Base-by-base conservation (phyloP, 2,329 filamentous ascomycete genomes). In the Aspergillus niger region DNA sequence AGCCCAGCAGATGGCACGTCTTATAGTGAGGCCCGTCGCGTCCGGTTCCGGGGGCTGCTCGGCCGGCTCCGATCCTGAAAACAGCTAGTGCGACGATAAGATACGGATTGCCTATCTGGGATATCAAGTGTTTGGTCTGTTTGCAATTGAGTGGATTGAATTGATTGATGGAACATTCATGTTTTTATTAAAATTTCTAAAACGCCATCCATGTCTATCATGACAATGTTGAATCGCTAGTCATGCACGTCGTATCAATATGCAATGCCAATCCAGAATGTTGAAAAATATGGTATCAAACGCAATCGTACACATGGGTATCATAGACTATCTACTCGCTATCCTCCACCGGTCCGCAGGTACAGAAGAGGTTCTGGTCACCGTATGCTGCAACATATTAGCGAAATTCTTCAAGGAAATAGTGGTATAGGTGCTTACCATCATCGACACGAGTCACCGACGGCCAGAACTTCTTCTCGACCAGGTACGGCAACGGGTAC, bases 401-500 rank as follows among this genome's bases (percentile, higher is more conserved):
- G 73, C 59, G 60, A 41, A 55, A 49, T 43, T 13, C 1, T 10
- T 15, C 56, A 57, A 57, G 24, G n/a, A 28, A 24, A 11, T 10
- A 24, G 7, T 39, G 8, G 48, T n/a, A 20, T n/a, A 82, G 28
- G 10, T 11, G 11, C 89, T 83, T 77, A 94, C 91, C 85, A 81
- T 97, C 94, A 74, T 98, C 91, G 20, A 97, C 82, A 74, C 94
- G 85, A 6, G 90, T 91, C 13, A 97, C 92, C 38, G 82, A 88
- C 0, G 94, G 93, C 94, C 94, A 98, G 80, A 97, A 97, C 83
- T 98, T 98, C 89, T 96, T 97, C 85, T 97, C 91, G 76, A 86
- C 85, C 63, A 98, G 79, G 79, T 86, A 96, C 0, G 87, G 82
- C 64, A 96, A 74, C 17, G 94, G 94, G 75, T 97, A 98, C 0